Percentiles rank a stretch among this genome's conserved stretches.
These are phyloP conservation scores for Penicillium coprophilum DNA, from an alignment of 495 filamentous ascomycete species.

Conservation along the genomic window DNA sequence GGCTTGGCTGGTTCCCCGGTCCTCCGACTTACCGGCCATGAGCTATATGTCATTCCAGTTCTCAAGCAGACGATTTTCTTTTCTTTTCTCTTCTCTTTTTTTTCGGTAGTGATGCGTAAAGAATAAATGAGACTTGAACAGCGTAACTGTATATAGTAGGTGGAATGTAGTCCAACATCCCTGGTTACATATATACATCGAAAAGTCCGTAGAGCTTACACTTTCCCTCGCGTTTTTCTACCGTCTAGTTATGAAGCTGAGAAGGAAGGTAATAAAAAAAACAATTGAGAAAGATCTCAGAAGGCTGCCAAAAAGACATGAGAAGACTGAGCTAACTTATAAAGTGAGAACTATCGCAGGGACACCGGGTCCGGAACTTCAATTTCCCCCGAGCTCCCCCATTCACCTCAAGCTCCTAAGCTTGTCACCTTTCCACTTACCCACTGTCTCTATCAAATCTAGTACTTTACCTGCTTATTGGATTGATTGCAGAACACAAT, in stretches of 20 bases:
- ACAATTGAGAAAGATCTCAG: not conserved
- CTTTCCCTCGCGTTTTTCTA: not conserved
- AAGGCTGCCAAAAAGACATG: too few species aligned
- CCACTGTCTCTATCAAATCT: not conserved
- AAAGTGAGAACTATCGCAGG: not conserved
- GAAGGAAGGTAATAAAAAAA: not conserved
- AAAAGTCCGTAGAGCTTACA: too few species aligned
- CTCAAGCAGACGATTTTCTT: constrained; percentile 33
- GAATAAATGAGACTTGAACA: not conserved
- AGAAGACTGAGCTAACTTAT: too few species aligned
- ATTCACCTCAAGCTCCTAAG: constrained; percentile 15
- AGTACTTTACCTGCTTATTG: not conserved
- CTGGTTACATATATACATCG: too few species aligned
- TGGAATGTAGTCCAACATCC: not conserved
- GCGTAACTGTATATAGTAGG: not conserved
- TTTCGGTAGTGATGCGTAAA: constrained; percentile 10
- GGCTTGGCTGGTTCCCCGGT: constrained; percentile 23
- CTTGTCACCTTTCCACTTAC: constrained; percentile 9
- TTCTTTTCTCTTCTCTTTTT: constrained; percentile 12
- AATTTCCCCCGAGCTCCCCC: constrained; percentile 13
- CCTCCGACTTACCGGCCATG: constrained; percentile 25
- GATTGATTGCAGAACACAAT: constrained; percentile 41
- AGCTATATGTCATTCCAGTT: constrained; percentile 35
- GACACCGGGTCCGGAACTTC: constrained; percentile 16
- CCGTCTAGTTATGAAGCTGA: too few species aligned